Base-by-base conservation (phyloP, 768 basidiomycete genomes). In the Tricholoma sp. region DNA sequence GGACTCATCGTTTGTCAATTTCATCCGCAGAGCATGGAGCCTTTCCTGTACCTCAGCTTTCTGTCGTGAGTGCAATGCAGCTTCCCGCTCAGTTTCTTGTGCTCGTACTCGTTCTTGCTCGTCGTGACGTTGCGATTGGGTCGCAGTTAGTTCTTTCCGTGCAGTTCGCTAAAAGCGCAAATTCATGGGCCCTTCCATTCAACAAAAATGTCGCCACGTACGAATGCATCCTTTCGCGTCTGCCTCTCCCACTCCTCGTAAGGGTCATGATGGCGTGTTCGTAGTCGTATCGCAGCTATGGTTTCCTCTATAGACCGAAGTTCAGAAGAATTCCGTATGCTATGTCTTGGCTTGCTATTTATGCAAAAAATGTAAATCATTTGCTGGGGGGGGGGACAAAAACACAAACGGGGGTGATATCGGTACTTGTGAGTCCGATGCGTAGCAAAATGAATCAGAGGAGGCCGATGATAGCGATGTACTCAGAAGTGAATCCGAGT, bases 191-290 rank as follows among this genome's bases (percentile, higher is more conserved):
- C 31, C 41, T 39, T 22, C 12, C 18, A 31, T 10, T 18, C 22
- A 45, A 46, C 19, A 52, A 16, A 27, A 4, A 9, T 56, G 4
- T n/a, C 39, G 52, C 37, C 7, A 71, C 80, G 57, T 65, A 82
- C 80, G 59, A 80, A 78, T 22, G 81, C 77, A 63, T 82, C 79
- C 65, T 74, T 75, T 47, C 79, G 73, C 57, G 78, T 77, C 58
- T 77, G 69, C 56, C 75, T 74, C 67, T 82, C 77, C 81, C 82
- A 83, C 63, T 82, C 79, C 67, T 82, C 81, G 58, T 82, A 83
- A 56, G 79, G 79, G 59, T 83, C 81, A 59, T 77, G 71, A 73
- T 82, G 76, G 52, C 76, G 76, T 18, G 78, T 75, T 31, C 79
- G 76, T 31, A 79, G 70, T 29, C 81, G 75, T 61, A 83, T 82